Conservation (phyloP, 176 grass and related monocot genomes). For the Poa annua region DNA sequence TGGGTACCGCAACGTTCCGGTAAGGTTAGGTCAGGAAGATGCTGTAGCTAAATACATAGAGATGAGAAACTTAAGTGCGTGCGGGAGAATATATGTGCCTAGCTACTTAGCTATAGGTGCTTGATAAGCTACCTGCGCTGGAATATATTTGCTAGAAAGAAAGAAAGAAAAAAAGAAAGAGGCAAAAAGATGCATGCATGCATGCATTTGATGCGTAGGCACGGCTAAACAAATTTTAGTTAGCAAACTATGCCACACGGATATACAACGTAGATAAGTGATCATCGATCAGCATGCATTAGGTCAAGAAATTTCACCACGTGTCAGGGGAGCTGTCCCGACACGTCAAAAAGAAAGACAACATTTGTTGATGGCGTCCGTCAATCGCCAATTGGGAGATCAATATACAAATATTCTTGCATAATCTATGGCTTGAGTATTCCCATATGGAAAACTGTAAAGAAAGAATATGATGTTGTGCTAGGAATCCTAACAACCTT, state of each 20-base stretch:
- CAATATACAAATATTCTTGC: background rate
- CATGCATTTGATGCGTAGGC: background rate
- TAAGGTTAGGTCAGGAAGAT: slow-evolving; percentile 56
- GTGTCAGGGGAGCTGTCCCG: background rate
- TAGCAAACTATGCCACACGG: background rate
- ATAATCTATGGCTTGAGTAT: slow-evolving; percentile 21
- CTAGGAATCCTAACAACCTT: slow-evolving; percentile 58
- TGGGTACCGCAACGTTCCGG: background rate
- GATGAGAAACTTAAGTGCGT: slow-evolving; percentile 33
- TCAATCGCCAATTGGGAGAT: slow-evolving; percentile 29
- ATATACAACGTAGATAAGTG: background rate
- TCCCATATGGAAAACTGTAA: slow-evolving; percentile 18
- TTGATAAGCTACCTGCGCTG: slow-evolving; percentile 51
- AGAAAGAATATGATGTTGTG: slow-evolving; percentile 24
- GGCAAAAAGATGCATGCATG: background rate
- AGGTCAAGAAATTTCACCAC: background rate
- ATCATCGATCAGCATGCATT: background rate
- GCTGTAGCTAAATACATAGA: slow-evolving; percentile 10
- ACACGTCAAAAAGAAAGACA: background rate
- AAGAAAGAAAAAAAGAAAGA: background rate
- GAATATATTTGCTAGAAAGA: slow-evolving; percentile 50
- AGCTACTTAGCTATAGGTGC: slow-evolving; percentile 29
- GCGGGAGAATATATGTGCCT: slow-evolving; percentile 37
- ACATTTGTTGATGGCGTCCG: background rate
- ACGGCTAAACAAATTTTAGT: background rate